phyloP scores from a whole-genome alignment of 1,284 basidiomycete genomes.

The Fomitopsis pinicola region DNA sequence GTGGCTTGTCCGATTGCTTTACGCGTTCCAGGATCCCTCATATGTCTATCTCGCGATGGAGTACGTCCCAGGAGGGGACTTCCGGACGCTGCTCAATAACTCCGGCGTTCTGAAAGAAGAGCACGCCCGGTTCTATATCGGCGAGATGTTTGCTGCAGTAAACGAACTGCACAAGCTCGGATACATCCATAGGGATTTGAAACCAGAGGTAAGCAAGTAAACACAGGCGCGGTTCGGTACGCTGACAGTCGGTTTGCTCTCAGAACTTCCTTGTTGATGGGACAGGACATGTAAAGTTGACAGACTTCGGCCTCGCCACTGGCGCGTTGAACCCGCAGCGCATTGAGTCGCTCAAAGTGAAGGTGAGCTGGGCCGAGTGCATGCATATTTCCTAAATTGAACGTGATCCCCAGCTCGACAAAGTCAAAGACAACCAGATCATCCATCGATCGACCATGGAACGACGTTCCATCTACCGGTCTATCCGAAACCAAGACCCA shows the following conservation, averaged over 20 bases:
- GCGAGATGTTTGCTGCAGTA: conserved; percentile 93
- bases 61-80: conserved; percentile 96
- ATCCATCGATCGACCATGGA: conserved; percentile 93
- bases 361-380: conserved; percentile 47
- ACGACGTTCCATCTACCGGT: conserved; percentile 91
- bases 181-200: conserved; percentile 96
- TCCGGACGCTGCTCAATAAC: conserved; percentile 92
- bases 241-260: neutral
- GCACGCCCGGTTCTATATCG: conserved; percentile 91
- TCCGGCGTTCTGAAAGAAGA: conserved; percentile 95
- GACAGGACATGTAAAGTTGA: conserved; percentile 96
- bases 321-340: conserved; percentile 94
- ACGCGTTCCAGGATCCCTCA: conserved; percentile 90
- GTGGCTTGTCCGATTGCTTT: conserved; percentile 89
- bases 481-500: conserved; percentile 87
- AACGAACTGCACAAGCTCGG: conserved; percentile 92
- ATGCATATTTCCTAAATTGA: neutral
- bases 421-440: conserved; percentile 92
- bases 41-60: conserved; percentile 97
- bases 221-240: neutral
- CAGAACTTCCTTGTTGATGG: conserved; percentile 98
- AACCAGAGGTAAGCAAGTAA: conserved; percentile 78
- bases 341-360: conserved; percentile 92
- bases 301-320: conserved; percentile 97
- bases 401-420: conserved; percentile 67